These are phyloP conservation scores for Collybia sordida DNA, from an alignment of 768 basidiomycete species.

Conservation along the genomic window DNA sequence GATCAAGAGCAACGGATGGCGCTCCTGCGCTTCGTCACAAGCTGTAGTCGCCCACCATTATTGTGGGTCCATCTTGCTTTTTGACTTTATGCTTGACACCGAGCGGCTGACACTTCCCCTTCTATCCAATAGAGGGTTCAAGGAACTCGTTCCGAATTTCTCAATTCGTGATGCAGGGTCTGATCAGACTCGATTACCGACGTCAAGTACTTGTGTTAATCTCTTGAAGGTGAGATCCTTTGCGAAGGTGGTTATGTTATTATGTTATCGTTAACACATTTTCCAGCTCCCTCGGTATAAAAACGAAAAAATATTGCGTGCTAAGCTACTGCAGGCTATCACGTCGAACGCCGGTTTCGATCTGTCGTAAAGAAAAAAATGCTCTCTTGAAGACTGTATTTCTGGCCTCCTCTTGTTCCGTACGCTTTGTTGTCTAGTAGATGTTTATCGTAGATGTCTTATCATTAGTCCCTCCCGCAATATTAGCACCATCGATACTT, in stretches of 20 bases:
- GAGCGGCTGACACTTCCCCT: neutral
- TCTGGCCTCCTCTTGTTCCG: neutral
- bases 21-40: slow-evolving; percentile 89
- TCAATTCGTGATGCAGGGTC: slow-evolving; percentile 79
- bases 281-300: slow-evolving; percentile 68
- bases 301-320: slow-evolving; percentile 59
- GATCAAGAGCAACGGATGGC: slow-evolving; percentile 76
- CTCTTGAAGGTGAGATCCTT: slow-evolving; percentile 67
- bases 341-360: slow-evolving; percentile 91
- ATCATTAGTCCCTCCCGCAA: neutral
- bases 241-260: neutral
- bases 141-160: slow-evolving; percentile 85
- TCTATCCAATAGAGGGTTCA: slow-evolving; percentile 65
- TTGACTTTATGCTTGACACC: neutral
- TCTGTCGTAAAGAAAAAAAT: slow-evolving; percentile 54
- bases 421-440: neutral
- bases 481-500: neutral
- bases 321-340: slow-evolving; percentile 86
- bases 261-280: neutral
- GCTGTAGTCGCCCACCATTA: slow-evolving; percentile 86
- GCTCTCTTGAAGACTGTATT: neutral
- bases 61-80: slow-evolving; percentile 62
- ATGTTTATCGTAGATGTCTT: neutral
- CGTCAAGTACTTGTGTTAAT: slow-evolving; percentile 89
- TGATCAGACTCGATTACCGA: slow-evolving; percentile 71